Percentiles rank a stretch among this genome's conserved stretches.
Conservation (phyloP, 169 alveolate genomes). For the Plasmodium gonderi region DNA sequence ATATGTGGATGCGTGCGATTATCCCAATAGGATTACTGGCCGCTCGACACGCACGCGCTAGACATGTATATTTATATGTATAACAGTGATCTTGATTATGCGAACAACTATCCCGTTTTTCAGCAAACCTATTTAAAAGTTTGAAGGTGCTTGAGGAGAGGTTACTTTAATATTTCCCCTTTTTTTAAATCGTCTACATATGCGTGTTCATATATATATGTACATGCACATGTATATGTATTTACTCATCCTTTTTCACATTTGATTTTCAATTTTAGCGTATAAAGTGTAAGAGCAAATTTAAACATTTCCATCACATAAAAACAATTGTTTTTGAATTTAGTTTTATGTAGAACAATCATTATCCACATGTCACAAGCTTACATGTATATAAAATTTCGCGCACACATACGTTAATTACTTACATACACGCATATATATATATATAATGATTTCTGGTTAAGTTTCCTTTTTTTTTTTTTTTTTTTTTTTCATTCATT, state of each 20-base stretch:
- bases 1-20: not conserved
- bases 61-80: not conserved
- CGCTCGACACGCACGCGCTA: not conserved
- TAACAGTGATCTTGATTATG: too few relatives aligned
- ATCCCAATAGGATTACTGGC: not conserved
- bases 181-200: not conserved
- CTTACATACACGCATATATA: not conserved
- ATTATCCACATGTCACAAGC: not conserved
- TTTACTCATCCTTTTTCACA: not conserved
- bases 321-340: not conserved
- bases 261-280: slow-evolving; percentile 15
- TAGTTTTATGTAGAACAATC: not conserved
- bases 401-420: not conserved
- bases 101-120: not conserved
- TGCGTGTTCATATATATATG: not conserved
- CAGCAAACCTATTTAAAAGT: not conserved
- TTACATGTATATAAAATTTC: too few relatives aligned
- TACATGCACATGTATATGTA: not conserved
- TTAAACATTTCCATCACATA: not conserved
- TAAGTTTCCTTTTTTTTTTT: not conserved
- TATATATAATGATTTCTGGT: not conserved
- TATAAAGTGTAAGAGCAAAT: not conserved
- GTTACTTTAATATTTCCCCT: not conserved
- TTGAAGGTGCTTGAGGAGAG: not conserved
- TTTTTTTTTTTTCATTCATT: not conserved